Evolutionary conservation across 176 grass and related monocot species (phyloP).

Genomic region (Avena insularis): DNA sequence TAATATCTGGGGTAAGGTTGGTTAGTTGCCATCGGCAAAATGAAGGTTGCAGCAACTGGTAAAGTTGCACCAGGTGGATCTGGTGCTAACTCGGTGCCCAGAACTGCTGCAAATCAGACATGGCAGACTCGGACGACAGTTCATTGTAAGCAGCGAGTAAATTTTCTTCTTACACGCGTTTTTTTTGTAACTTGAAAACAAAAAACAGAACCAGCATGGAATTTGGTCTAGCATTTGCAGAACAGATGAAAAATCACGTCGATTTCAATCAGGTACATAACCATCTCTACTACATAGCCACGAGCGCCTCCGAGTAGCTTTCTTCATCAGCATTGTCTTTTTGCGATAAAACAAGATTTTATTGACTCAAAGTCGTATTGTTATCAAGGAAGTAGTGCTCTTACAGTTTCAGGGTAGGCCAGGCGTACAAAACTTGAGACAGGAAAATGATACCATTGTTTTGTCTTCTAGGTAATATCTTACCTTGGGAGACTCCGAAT

Average conservation of each 20-base stretch:
- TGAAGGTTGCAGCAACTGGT: conserved; percentile 10
- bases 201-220: neutral
- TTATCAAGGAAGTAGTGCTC: neutral
- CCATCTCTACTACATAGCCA: conserved; percentile 5
- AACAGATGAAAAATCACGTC: neutral
- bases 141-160: neutral
- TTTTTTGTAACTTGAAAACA: neutral
- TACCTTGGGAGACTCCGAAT: conserved; percentile 87
- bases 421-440: neutral
- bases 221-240: conserved; percentile 13
- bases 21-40: conserved; percentile 27
- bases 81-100: neutral
- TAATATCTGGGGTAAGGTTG: neutral
- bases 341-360: neutral
- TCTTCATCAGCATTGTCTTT: neutral
- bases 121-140: neutral
- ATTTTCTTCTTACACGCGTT: neutral
- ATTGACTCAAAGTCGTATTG: neutral
- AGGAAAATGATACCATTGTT: neutral
- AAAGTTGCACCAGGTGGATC: neutral
- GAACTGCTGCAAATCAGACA: conserved; percentile 8
- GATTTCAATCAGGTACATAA: neutral
- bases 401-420: neutral
- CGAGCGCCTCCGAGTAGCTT: neutral
- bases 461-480: neutral